Conservation (phyloP, 805 yeast genomes). For the Wickerhamomyces bovis region DNA sequence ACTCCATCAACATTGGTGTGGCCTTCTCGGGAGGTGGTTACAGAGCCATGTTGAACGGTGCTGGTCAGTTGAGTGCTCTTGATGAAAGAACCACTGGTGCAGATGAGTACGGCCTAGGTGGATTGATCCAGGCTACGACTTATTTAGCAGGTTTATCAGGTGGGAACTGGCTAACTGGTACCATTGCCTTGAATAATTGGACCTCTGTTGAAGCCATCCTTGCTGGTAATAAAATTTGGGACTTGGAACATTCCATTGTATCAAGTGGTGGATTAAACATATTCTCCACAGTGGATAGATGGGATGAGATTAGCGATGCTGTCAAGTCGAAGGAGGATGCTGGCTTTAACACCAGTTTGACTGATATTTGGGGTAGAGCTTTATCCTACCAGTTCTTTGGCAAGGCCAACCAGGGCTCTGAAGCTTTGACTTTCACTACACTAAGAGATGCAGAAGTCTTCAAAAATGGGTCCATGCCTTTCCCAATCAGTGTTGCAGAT, state of each 20-base stretch:
- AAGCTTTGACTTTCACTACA: slow-evolving; percentile 51
- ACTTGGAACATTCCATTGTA: slow-evolving; percentile 53
- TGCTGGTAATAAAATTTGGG: slow-evolving; percentile 53
- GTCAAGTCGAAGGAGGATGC: slow-evolving; percentile 49
- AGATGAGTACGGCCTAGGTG: slow-evolving; percentile 57
- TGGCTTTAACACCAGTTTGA: slow-evolving; percentile 57
- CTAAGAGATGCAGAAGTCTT: slow-evolving; percentile 57
- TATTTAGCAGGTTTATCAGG: slow-evolving; percentile 78
- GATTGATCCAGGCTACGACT: slow-evolving; percentile 61
- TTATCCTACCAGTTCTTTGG: slow-evolving; percentile 70
- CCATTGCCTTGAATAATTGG: slow-evolving; percentile 66
- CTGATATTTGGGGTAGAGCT: slow-evolving; percentile 78
- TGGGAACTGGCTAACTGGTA: slow-evolving; percentile 74
- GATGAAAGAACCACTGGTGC: slow-evolving; percentile 61
- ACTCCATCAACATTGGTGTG: slow-evolving; percentile 43
- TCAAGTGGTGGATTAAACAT: slow-evolving; percentile 58
- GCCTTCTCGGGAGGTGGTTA: slow-evolving; percentile 86
- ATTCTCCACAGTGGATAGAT: slow-evolving; percentile 43
- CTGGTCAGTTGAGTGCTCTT: slow-evolving; percentile 73
- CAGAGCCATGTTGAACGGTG: slow-evolving; percentile 82
- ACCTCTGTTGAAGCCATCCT: slow-evolving; percentile 59
- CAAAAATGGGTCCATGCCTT: slow-evolving; percentile 59
- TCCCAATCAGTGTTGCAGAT: slow-evolving; percentile 59
- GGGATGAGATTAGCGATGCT: slow-evolving; percentile 48
- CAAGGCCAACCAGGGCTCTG: slow-evolving; percentile 53